Conservation (phyloP, 768 basidiomycete species). For the Mrakia blollopis region DNA sequence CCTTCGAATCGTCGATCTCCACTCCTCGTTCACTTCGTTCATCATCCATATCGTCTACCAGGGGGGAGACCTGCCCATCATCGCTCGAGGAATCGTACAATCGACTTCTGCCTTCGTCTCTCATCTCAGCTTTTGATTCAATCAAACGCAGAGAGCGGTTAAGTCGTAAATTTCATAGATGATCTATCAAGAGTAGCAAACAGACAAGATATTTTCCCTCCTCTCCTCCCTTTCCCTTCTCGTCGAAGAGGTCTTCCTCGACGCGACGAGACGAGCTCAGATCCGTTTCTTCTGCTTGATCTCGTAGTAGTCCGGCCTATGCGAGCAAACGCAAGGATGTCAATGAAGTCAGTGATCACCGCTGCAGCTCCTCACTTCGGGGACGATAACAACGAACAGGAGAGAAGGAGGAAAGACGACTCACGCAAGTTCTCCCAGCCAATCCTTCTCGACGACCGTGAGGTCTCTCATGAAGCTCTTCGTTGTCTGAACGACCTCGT, state of each 20-base stretch:
- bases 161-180: too few species aligned
- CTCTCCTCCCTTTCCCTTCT: background rate
- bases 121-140: too few species aligned
- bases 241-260: background rate
- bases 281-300: slow-evolving; percentile 19
- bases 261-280: background rate
- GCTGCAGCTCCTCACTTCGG: too few species aligned
- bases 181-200: too few species aligned
- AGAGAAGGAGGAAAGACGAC: slow-evolving; percentile 14
- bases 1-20: too few species aligned
- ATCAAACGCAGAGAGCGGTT: too few species aligned
- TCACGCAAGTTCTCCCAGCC: slow-evolving; percentile 55
- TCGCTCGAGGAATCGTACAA: too few species aligned
- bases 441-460: slow-evolving; percentile 92
- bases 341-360: background rate
- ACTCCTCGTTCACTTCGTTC: too few species aligned
- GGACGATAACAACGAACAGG: too few species aligned
- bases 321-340: background rate
- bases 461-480: slow-evolving; percentile 89
- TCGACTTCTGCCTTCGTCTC: too few species aligned
- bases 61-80: too few species aligned
- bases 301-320: slow-evolving; percentile 25
- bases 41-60: too few species aligned
- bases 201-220: background rate
- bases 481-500: slow-evolving; percentile 94